Evolutionary conservation across 129 eudicot genomes (phyloP), one percentile per base, ranked within the genome.

Genomic region (Silybum marianum): DNA sequence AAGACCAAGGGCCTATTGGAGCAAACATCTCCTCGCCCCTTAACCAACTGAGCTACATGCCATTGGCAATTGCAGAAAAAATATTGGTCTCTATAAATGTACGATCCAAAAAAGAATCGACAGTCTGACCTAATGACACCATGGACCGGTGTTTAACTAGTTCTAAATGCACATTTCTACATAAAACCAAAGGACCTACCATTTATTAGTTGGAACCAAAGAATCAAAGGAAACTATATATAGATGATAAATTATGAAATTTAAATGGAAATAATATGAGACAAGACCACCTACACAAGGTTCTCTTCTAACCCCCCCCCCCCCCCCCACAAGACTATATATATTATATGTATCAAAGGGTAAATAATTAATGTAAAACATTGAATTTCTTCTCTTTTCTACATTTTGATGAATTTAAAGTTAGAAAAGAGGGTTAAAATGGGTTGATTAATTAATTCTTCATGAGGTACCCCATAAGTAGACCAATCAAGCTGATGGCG

Each of bases 391-490:
- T 73, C 71, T 76, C 76, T 76, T 84, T 78, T 63, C 78, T 74
- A 84, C 87, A 84, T 75, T 19, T 58, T 80, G 54, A 34, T 25
- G 69, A 78, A 21, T 12, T 66, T 68, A 42, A 63, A 44, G n/a
- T 46, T 67, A 74, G 26, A 26, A 30, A 72, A 26, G 60, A 48
- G 44, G 63, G 32, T 71, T 71, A 26, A 71, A 70, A 78, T 78
- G 36, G 51, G 78, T 77, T 89, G 26, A 21, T 46, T 44, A 73
- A 0, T 85, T 81, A 73, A 0, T 85, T 81, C 86, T 85, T 93
- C 84, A 93, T 30, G 81, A 93, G 73, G 65, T 91, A 93, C n/a
- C 97, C 98, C 86, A 90, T 9, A 69, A 90, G 14, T 74, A 91
- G 73, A 54, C 97, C 93, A 66, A 93, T 58, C 82, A 93, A 72